Evolutionary conservation across 2,329 filamentous ascomycete species (phyloP).

Genomic region (Escovopsis weberi): DNA sequence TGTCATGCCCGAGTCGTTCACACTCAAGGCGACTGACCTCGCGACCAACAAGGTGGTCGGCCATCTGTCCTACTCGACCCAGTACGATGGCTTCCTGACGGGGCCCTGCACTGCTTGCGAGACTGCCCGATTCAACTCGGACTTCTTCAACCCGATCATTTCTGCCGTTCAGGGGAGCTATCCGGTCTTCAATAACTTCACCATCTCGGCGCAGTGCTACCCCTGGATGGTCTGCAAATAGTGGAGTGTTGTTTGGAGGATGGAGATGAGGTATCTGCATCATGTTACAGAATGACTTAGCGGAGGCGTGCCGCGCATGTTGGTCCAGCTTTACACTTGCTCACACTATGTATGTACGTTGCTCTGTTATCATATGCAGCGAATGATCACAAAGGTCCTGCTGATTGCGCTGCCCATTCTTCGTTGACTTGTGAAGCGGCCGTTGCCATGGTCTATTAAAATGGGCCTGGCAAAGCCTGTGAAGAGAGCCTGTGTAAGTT

Average conservation of each 20-base stretch:
- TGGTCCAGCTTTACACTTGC: not conserved
- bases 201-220: slow-evolving; percentile 21
- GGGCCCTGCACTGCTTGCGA: slow-evolving; percentile 23
- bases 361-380: not conserved
- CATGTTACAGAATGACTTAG: not conserved
- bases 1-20: slow-evolving; percentile 25
- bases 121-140: slow-evolving; percentile 19
- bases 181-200: slow-evolving; percentile 23
- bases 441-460: too few relatives aligned
- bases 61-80: slow-evolving; percentile 22
- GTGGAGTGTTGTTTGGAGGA: slow-evolving; percentile 4
- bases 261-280: not conserved
- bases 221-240: slow-evolving; percentile 24
- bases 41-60: slow-evolving; percentile 19
- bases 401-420: not conserved
- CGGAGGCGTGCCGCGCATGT: not conserved
- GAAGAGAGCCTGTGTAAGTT: too few relatives aligned
- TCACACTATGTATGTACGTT: not conserved
- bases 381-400: not conserved
- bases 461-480: too few relatives aligned
- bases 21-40: slow-evolving; percentile 19
- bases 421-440: too few relatives aligned
- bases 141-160: slow-evolving; percentile 24
- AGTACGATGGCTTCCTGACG: slow-evolving; percentile 22
- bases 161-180: slow-evolving; percentile 23